Evolutionary conservation across 2,329 filamentous ascomycete genomes (phyloP).

Genomic region (Pseudocercospora cruenta): DNA sequence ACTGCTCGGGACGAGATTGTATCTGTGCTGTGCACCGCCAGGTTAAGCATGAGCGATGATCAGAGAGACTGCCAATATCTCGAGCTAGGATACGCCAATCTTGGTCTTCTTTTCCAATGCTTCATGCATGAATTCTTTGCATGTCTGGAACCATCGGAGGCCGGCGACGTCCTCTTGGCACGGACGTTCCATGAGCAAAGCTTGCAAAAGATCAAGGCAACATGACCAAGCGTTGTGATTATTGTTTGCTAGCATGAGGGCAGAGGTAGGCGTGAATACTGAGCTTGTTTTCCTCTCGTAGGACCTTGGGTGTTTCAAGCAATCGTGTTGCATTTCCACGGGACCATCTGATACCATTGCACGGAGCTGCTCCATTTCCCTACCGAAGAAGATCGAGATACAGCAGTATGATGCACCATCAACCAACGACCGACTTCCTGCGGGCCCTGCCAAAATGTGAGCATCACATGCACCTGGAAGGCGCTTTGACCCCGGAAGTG

Average conservation of each 20-base stretch:
- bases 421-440: constrained; percentile 62
- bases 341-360: background rate
- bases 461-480: constrained; percentile 80
- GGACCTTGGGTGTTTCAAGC: too few species aligned
- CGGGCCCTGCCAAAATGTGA: constrained; percentile 72
- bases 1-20: background rate
- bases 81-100: too few species aligned
- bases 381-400: background rate
- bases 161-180: constrained; percentile 8
- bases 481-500: constrained; percentile 69
- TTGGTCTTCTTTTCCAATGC: too few species aligned
- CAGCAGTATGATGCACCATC: constrained; percentile 49
- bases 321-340: too few species aligned
- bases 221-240: background rate
- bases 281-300: too few species aligned
- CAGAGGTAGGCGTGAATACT: background rate
- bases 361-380: background rate
- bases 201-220: background rate
- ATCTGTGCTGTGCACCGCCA: background rate
- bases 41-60: background rate
- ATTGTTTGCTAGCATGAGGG: background rate
- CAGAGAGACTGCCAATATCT: too few species aligned
- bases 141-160: background rate
- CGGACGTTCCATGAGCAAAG: constrained; percentile 1
- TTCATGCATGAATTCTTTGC: background rate